These are phyloP conservation scores for Hirsutella rhossiliensis DNA, from an alignment of 2,329 filamentous ascomycete genomes.

Conservation along the genomic window DNA sequence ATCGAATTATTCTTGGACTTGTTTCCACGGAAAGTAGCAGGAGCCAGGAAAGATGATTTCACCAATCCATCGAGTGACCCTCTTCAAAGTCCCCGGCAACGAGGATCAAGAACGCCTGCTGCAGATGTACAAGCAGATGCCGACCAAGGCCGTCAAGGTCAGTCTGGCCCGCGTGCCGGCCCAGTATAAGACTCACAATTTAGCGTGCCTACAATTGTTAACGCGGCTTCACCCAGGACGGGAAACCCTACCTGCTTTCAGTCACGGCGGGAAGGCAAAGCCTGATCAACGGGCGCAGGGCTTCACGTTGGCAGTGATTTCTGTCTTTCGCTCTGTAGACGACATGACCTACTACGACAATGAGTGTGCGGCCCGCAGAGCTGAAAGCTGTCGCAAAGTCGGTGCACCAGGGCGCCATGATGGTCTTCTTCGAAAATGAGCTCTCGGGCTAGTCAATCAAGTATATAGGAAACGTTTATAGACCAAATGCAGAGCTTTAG, in stretches of 20 bases:
- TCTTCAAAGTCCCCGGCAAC: constrained; percentile 23
- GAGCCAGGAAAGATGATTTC: constrained; percentile 6
- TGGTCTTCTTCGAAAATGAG: constrained; percentile 34
- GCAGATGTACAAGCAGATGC: constrained; percentile 19
- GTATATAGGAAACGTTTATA: not conserved
- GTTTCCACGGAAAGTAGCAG: not conserved
- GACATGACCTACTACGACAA: constrained; percentile 53
- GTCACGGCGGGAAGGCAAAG: constrained; percentile 35
- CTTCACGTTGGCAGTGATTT: constrained; percentile 43
- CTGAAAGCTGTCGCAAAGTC: constrained; percentile 18
- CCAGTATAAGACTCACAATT: not conserved
- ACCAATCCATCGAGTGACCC: constrained; percentile 18
- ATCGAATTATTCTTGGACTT: not conserved
- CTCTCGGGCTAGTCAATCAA: not conserved
- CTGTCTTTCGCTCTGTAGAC: constrained; percentile 40
- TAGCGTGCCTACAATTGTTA: not conserved
- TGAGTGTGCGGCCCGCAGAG: constrained; percentile 18
- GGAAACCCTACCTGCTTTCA: constrained; percentile 46
- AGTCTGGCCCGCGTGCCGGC: not conserved
- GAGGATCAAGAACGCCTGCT: constrained; percentile 19
- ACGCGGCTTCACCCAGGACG: constrained; percentile 30
- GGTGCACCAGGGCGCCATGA: constrained; percentile 28
- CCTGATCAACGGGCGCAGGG: constrained; percentile 44
- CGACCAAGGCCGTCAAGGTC: constrained; percentile 18
- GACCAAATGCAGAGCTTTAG: not conserved